phyloP scores from a whole-genome alignment of 78 protist genomes.

The Dictyostelium brefeldianum region DNA sequence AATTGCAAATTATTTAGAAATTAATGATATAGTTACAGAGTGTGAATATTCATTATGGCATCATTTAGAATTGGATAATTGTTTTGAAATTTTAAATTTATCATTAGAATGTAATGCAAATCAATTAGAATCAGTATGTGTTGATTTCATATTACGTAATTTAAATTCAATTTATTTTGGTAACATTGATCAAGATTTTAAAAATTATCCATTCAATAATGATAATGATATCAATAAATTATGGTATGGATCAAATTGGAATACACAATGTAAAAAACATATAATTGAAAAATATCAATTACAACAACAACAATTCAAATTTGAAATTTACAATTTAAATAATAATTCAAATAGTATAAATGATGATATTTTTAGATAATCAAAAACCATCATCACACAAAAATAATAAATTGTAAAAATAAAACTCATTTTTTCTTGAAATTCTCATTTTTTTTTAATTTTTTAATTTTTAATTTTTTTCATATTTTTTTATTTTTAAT shows the following conservation, averaged over 20 bases:
- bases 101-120: conserved; percentile 12
- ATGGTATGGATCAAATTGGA: conserved; percentile 60
- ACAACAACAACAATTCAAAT: not conserved
- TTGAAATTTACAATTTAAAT: conserved; percentile 47
- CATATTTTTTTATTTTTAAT: not conserved
- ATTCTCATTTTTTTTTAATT: not conserved
- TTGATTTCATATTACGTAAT: conserved; percentile 47
- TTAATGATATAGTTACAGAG: not conserved
- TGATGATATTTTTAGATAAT: not conserved
- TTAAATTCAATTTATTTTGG: conserved; percentile 21
- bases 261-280: not conserved
- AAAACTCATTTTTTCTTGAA: too few relatives aligned
- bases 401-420: not conserved
- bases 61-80: conserved; percentile 44
- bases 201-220: conserved; percentile 13
- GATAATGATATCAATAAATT: not conserved
- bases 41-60: conserved; percentile 70
- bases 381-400: not conserved
- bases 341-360: not conserved
- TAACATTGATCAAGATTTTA: not conserved
- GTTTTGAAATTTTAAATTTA: conserved; percentile 26
- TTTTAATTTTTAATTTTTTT: not conserved
- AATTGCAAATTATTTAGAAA: conserved; percentile 4
- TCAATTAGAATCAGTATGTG: conserved; percentile 20
- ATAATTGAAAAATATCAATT: conserved; percentile 13